Conservation (phyloP, 2,329 filamentous ascomycete species). For the Pochonia chlamydosporia region DNA sequence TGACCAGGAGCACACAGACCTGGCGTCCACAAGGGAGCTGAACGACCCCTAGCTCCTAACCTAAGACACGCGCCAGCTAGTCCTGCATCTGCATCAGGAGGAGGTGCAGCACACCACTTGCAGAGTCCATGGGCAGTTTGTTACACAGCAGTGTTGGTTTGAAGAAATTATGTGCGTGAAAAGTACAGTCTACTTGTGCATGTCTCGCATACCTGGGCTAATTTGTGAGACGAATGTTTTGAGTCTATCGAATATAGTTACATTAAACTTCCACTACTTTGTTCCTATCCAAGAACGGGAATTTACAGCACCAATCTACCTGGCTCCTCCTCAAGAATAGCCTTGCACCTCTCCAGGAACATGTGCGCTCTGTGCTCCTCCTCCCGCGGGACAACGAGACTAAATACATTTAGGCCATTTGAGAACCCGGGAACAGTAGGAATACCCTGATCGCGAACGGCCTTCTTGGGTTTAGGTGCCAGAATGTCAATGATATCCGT, state of each 20-base stretch:
- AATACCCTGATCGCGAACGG: slow-evolving; percentile 17
- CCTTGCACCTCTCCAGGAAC: slow-evolving; percentile 84
- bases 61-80: no score
- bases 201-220: no score
- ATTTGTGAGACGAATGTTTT: background rate
- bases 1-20: no score
- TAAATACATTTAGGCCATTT: slow-evolving; percentile 70
- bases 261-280: slow-evolving; percentile 16
- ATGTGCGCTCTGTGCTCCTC: slow-evolving; percentile 77
- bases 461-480: slow-evolving; percentile 19
- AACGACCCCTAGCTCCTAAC: no score
- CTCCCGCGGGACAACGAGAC: slow-evolving; percentile 67
- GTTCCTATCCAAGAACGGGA: background rate
- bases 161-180: no score
- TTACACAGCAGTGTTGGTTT: no score
- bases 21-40: no score
- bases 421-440: slow-evolving; percentile 40
- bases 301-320: slow-evolving; percentile 62
- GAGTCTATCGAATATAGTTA: slow-evolving; percentile 20
- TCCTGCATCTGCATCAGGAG: no score
- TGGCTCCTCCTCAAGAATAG: slow-evolving; percentile 73
- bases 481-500: slow-evolving; percentile 82
- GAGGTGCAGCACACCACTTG: no score
- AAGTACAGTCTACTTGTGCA: no score
- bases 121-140: no score